These are phyloP conservation scores for Helicocarpus griseus DNA, from an alignment of 2,329 filamentous ascomycete genomes.

Conservation along the genomic window DNA sequence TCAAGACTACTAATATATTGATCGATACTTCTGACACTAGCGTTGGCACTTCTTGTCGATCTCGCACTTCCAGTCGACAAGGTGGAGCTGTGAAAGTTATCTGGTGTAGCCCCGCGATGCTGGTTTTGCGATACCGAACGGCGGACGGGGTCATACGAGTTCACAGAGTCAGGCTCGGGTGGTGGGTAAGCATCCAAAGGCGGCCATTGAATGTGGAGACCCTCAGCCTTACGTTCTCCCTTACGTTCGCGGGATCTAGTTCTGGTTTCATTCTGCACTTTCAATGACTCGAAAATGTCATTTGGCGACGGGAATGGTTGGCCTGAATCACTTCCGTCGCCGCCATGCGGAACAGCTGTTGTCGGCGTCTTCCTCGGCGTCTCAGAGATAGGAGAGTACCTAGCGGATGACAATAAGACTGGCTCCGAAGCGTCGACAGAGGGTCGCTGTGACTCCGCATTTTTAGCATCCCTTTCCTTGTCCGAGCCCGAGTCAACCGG, in stretches of 20 bases:
- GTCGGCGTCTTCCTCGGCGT: constrained; percentile 40
- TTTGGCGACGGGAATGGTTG: constrained; percentile 60
- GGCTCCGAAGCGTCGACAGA: constrained; percentile 21
- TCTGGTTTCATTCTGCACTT: constrained; percentile 49
- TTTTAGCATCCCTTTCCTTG: constrained; percentile 29
- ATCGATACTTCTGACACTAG: constrained; percentile 59
- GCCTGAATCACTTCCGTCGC: constrained; percentile 21
- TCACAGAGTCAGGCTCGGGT: neutral
- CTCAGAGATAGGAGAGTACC: constrained; percentile 34
- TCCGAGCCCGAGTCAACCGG: constrained; percentile 41
- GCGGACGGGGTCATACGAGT: neutral
- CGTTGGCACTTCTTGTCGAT: constrained; percentile 45
- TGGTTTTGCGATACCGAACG: constrained; percentile 1
- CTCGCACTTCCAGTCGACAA: constrained; percentile 39
- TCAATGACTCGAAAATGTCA: constrained; percentile 52
- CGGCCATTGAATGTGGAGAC: constrained; percentile 55
- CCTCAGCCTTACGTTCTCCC: constrained; percentile 67
- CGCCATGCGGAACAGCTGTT: constrained; percentile 56
- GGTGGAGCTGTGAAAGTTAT: constrained; percentile 20
- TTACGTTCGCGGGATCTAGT: constrained; percentile 64
- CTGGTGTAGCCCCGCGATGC: constrained; percentile 3
- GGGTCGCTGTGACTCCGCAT: constrained; percentile 16
- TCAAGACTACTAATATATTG: constrained; percentile 83
- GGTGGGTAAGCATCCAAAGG: constrained; percentile 29
- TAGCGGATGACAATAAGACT: constrained; percentile 34